phyloP scores from a whole-genome alignment of 1,284 basidiomycete species.

The Hypsizygus ulmarius region DNA sequence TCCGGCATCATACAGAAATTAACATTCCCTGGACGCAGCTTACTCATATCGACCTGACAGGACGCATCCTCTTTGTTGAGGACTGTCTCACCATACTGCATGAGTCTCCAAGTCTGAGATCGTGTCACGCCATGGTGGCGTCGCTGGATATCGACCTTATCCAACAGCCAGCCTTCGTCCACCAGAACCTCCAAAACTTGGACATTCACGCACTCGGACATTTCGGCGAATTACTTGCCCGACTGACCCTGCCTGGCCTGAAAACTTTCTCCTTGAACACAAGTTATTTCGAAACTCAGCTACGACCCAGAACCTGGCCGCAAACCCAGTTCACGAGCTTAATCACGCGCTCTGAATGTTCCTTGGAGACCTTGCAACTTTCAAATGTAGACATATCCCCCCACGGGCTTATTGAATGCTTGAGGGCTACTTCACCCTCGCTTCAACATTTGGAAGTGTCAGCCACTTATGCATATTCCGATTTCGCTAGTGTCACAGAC shows the following conservation, averaged over 20 bases:
- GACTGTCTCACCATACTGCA: slow-evolving; percentile 20
- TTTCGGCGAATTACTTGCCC: slow-evolving; percentile 14
- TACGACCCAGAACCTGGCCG: no score
- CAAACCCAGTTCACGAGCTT: slow-evolving; percentile 1
- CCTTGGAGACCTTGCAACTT: slow-evolving; percentile 22
- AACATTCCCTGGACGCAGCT: slow-evolving; percentile 20
- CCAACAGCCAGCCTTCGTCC: slow-evolving; percentile 1
- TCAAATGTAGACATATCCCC: slow-evolving; percentile 24
- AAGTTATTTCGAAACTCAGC: no score
- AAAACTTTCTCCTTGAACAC: no score
- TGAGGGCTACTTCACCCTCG: no score
- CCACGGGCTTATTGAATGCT: slow-evolving; percentile 17
- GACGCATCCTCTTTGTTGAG: slow-evolving; percentile 15
- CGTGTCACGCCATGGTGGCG: no score
- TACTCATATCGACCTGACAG: slow-evolving; percentile 14
- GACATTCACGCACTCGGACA: slow-evolving; percentile 14
- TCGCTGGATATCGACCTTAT: slow-evolving; percentile 2
- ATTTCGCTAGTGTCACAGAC: no score
- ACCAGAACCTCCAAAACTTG: slow-evolving; percentile 11
- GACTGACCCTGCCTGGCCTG: slow-evolving; percentile 13
- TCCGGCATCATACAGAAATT: slow-evolving; percentile 13
- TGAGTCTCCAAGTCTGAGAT: neutral
- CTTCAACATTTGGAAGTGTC: no score
- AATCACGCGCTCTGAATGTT: slow-evolving; percentile 24
- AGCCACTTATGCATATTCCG: no score